phyloP scores from a whole-genome alignment of 495 filamentous ascomycete species.

The Neohortaea acidophila region DNA sequence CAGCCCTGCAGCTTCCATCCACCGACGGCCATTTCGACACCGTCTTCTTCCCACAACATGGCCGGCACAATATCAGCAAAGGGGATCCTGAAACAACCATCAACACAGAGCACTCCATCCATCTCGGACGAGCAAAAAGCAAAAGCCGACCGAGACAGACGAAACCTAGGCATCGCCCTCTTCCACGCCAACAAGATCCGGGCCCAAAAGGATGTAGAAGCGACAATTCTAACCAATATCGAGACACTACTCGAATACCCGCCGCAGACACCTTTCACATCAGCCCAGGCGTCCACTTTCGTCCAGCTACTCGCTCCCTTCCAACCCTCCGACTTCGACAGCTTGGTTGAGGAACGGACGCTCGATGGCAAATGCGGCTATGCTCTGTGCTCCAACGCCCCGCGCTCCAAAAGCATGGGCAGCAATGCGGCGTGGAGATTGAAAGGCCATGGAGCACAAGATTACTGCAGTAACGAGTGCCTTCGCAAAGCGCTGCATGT shows the following conservation, averaged over 20 bases:
- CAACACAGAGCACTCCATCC: constrained; percentile 29
- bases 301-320: constrained; percentile 50
- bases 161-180: constrained; percentile 49
- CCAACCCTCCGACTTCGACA: constrained; percentile 73
- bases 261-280: constrained; percentile 34
- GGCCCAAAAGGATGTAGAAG: constrained; percentile 56
- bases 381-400: constrained; percentile 49
- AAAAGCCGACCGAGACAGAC: constrained; percentile 28
- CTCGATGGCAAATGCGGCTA: constrained; percentile 69
- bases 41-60: constrained; percentile 7
- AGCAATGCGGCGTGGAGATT: constrained; percentile 63
- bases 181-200: constrained; percentile 70
- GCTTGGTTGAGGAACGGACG: constrained; percentile 72
- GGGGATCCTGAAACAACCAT: constrained; percentile 37
- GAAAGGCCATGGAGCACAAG: background rate
- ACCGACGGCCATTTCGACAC: too few relatives aligned
- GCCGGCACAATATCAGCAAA: constrained; percentile 8
- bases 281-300: constrained; percentile 45
- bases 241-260: constrained; percentile 52
- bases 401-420: constrained; percentile 46
- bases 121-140: constrained; percentile 5
- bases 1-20: too few relatives aligned
- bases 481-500: constrained; percentile 65
- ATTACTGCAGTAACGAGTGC: constrained; percentile 56
- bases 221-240: constrained; percentile 51